Percentiles rank a stretch among this genome's conserved stretches.
Evolutionary conservation across 345 rosid species (phyloP).

Genomic region (Isatis tinctoria): DNA sequence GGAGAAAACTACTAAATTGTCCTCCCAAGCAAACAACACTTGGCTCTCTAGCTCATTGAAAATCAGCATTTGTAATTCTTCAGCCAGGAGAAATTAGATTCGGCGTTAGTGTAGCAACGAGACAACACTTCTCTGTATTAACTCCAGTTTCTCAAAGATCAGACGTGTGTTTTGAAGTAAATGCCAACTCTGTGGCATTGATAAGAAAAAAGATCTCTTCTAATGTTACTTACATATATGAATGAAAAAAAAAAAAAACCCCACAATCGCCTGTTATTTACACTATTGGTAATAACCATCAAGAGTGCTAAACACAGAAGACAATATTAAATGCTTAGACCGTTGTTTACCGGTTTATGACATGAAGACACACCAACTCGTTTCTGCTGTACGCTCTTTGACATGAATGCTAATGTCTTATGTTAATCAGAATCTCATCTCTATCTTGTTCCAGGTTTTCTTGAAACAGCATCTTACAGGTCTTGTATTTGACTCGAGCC

Average conservation of each 20-base stretch:
- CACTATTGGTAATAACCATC: background rate
- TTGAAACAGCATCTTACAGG: conserved; percentile 86
- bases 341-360: conserved; percentile 90
- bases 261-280: conserved; percentile 27
- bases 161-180: background rate
- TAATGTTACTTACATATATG: conserved; percentile 28
- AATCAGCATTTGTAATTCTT: background rate
- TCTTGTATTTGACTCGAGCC: conserved; percentile 69
- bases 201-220: background rate
- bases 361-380: conserved; percentile 67
- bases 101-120: background rate
- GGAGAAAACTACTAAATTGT: no score
- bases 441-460: conserved; percentile 57
- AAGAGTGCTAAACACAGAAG: no score
- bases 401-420: background rate
- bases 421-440: background rate
- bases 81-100: background rate
- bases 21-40: background rate
- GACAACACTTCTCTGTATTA: background rate
- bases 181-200: conserved; percentile 16
- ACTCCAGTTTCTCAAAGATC: background rate
- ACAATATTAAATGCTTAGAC: conserved; percentile 36
- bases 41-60: conserved; percentile 48
- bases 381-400: conserved; percentile 59
- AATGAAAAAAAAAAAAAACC: conserved; percentile 9